Base-by-base conservation (phyloP, 2,329 filamentous ascomycete genomes). In the Talaromyces amestolkiae region DNA sequence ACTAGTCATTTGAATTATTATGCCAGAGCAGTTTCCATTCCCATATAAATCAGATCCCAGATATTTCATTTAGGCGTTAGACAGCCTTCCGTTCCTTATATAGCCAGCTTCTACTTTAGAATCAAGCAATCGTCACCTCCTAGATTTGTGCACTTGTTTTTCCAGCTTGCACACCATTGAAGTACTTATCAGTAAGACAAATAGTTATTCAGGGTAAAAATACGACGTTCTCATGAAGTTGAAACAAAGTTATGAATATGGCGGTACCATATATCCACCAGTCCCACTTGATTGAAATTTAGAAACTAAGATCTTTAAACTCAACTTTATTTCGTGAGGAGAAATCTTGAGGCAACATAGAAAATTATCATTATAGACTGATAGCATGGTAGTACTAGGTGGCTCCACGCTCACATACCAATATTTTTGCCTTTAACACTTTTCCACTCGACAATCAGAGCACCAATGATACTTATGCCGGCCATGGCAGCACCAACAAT, bases 341-440 rank as follows among this genome's bases (percentile, higher is more conserved):
- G 17, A 31, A 10, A 24, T 9, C 27, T 31, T 3, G n/a, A 53
- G 8, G 24, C 15, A 27, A 24, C 22, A 51, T 27, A 33, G 24
- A 24, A 53, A 17, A 54, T 35, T 11, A 37, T 11, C n/a, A 13
- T 9, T 33, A 33, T 11, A n/a, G 31, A 19, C 10, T 15, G 3
- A 35, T 7, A 33, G 24, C 17, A 33, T 33, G 9, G 17, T 31
- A 22, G 47, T 17, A 27, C 22, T 22, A 22, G 22, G 22, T 22
- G 22, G 47, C 53, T 22, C 22, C 49, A 56, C 9, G 7, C 7
- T 54, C 39, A 62, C 60, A 63, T 63, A 13, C 35, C 60, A n/a
- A 59, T 39, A 15, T 31, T 60, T 43, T 63, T 61, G n/a, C 59
- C 59, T 33, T 66, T 66, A 15, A 66, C 64, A 6, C 19, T 63